A percentile compares a stretch with the other conserved stretches of the same genome.
Conservation (phyloP, 768 basidiomycete species). For the Hirschioporus abietinus region DNA sequence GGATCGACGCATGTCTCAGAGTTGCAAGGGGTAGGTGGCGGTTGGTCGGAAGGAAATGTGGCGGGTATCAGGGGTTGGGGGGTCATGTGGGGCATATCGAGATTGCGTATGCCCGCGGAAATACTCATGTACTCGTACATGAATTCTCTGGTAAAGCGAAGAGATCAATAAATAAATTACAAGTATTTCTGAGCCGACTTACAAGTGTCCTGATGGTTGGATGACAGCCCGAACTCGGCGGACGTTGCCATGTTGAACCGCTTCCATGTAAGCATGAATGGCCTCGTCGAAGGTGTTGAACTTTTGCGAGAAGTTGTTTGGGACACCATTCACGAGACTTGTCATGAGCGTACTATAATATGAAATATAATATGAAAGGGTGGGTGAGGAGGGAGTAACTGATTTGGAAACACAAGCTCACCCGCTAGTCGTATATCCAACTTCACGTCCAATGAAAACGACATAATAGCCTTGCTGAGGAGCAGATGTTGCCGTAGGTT, state of each 20-base stretch:
- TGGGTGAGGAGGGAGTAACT: background rate
- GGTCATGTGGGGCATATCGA: background rate
- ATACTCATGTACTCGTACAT: background rate
- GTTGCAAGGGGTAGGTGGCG: no score
- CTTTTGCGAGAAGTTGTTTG: background rate
- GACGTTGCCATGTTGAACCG: background rate
- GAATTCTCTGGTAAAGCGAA: background rate
- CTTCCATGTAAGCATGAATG: background rate
- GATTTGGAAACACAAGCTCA: background rate
- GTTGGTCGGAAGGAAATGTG: background rate
- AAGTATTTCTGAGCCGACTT: background rate
- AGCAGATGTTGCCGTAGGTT: background rate
- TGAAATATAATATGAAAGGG: no score
- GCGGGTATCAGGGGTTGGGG: background rate
- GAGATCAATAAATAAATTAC: background rate
- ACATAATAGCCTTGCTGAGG: background rate
- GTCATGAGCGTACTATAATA: background rate
- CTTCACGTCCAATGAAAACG: background rate
- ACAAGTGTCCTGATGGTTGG: background rate
- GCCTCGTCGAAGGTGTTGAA: background rate
- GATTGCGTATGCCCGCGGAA: background rate
- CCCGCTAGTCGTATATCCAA: background rate
- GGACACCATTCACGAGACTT: background rate
- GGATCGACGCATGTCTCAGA: background rate
- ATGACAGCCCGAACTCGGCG: background rate